A percentile compares a stretch with the other conserved stretches of the same genome.
These are phyloP conservation scores for Suillus alpinus DNA, from an alignment of 768 basidiomycete species.

Conservation along the genomic window DNA sequence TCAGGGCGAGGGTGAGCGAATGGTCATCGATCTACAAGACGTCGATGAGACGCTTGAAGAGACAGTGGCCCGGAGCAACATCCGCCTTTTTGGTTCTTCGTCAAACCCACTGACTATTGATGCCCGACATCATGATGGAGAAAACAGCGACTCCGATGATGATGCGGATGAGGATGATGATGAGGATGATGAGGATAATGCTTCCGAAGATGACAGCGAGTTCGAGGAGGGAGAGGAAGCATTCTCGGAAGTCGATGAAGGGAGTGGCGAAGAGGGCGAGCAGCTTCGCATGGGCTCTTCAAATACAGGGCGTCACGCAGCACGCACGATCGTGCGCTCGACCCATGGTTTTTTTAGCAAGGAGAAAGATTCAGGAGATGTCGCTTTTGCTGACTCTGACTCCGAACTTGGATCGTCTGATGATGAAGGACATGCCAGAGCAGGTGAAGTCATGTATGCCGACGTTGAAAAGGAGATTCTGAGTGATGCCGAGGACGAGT, in stretches of 20 bases:
- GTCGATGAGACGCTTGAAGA: slow-evolving; percentile 80
- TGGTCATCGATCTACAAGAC: slow-evolving; percentile 97
- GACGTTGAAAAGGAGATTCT: slow-evolving; percentile 52
- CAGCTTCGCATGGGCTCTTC: background rate
- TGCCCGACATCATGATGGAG: slow-evolving; percentile 30
- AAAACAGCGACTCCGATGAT: slow-evolving; percentile 35
- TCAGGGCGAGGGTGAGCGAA: slow-evolving; percentile 93
- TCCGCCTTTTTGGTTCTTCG: slow-evolving; percentile 82
- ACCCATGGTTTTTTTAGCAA: slow-evolving; percentile 35
- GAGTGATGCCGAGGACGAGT: slow-evolving; percentile 46
- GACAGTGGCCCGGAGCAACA: slow-evolving; percentile 73
- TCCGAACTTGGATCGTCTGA: slow-evolving; percentile 63
- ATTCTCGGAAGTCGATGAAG: slow-evolving; percentile 23
- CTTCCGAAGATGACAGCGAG: slow-evolving; percentile 22
- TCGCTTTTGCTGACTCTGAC: slow-evolving; percentile 77
- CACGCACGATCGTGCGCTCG: slow-evolving; percentile 39
- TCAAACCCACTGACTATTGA: slow-evolving; percentile 59
- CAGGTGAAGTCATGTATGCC: slow-evolving; percentile 39
- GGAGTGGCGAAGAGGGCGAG: slow-evolving; percentile 8
- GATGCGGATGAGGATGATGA: slow-evolving; percentile 26
- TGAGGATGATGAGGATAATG: slow-evolving; percentile 33
- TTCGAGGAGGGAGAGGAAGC: slow-evolving; percentile 25
- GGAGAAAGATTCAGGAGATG: slow-evolving; percentile 37
- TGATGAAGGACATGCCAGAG: slow-evolving; percentile 33
- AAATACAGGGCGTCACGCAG: slow-evolving; percentile 49